Percentiles rank a stretch among this genome's conserved stretches.
Conservation (phyloP, 192 early-diverging fungal genomes). For the Backusella australiensis region DNA sequence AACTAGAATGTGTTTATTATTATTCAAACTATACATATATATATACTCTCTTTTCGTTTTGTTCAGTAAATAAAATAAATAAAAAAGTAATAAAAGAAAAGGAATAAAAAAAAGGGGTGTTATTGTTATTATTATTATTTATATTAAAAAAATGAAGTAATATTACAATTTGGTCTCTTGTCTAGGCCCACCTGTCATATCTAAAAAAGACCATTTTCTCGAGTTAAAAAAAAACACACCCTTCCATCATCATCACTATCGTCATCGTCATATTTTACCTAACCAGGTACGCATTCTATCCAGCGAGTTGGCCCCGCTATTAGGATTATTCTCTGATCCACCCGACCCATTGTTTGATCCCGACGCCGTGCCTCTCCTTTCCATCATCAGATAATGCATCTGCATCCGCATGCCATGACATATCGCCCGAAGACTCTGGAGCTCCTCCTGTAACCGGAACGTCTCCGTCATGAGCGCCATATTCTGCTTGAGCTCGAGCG, state of each 20-base stretch:
- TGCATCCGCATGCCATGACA: slow-evolving; percentile 70
- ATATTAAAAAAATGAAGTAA: too few species aligned
- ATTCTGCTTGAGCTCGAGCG: slow-evolving; percentile 66
- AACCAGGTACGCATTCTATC: slow-evolving; percentile 8
- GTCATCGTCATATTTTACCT: neutral
- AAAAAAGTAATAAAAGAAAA: neutral
- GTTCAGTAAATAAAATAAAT: neutral
- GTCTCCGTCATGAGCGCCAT: slow-evolving; percentile 68
- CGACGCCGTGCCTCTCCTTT: slow-evolving; percentile 30
- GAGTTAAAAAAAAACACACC: neutral
- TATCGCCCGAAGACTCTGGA: slow-evolving; percentile 59
- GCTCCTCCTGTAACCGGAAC: slow-evolving; percentile 64
- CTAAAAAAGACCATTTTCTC: neutral
- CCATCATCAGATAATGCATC: slow-evolving; percentile 62
- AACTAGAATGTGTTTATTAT: slow-evolving; percentile 12
- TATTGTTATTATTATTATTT: neutral
- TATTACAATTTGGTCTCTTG: slow-evolving; percentile 35
- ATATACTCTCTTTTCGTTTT: neutral
- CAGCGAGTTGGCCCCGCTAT: neutral
- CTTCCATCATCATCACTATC: neutral
- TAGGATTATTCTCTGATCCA: neutral
- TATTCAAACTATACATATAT: neutral
- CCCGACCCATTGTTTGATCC: neutral
- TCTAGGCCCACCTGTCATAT: slow-evolving; percentile 17
- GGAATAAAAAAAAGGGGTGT: neutral